These are phyloP conservation scores for Aspergillus sp. DNA, from an alignment of 2,329 filamentous ascomycete genomes.

Conservation along the genomic window DNA sequence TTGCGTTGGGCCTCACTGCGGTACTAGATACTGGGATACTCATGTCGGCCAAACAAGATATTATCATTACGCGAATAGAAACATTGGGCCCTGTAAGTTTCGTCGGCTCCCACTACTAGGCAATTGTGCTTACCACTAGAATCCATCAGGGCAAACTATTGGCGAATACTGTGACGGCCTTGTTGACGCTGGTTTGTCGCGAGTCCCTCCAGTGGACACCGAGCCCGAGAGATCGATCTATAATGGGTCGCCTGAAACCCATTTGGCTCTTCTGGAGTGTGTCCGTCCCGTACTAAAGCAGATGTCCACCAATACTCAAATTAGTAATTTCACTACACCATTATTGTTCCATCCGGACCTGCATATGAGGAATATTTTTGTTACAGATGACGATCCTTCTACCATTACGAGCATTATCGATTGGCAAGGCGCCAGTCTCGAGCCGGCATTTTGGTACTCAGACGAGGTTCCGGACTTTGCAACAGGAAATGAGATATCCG, in stretches of 20 bases:
- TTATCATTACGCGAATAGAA: constrained; percentile 32
- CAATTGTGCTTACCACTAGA: constrained; percentile 11
- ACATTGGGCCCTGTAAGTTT: constrained; percentile 41
- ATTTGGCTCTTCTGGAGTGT: constrained; percentile 32
- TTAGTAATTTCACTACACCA: constrained; percentile 29
- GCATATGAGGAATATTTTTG: constrained; percentile 45
- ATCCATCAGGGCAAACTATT: constrained; percentile 33
- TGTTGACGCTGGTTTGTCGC: constrained; percentile 40
- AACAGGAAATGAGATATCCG: constrained; percentile 29
- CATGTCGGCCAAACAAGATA: constrained; percentile 24
- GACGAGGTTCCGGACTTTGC: constrained; percentile 43
- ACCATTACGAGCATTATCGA: constrained; percentile 42
- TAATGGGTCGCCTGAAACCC: constrained; percentile 35
- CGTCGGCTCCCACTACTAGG: neutral
- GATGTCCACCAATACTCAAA: constrained; percentile 27
- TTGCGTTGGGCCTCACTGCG: constrained; percentile 33
- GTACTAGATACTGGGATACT: constrained; percentile 26
- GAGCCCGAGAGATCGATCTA: constrained; percentile 27
- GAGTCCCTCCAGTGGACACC: constrained; percentile 28
- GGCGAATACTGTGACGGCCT: constrained; percentile 36
- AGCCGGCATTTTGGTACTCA: constrained; percentile 42
- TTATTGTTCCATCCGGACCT: constrained; percentile 43
- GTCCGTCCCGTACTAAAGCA: constrained; percentile 28
- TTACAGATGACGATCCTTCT: constrained; percentile 40
- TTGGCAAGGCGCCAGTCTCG: constrained; percentile 43